Evolutionary conservation across 2,329 filamentous ascomycete species (phyloP), one percentile per base, ranked within the genome.

Genomic region (Westerdykella ornata): DNA sequence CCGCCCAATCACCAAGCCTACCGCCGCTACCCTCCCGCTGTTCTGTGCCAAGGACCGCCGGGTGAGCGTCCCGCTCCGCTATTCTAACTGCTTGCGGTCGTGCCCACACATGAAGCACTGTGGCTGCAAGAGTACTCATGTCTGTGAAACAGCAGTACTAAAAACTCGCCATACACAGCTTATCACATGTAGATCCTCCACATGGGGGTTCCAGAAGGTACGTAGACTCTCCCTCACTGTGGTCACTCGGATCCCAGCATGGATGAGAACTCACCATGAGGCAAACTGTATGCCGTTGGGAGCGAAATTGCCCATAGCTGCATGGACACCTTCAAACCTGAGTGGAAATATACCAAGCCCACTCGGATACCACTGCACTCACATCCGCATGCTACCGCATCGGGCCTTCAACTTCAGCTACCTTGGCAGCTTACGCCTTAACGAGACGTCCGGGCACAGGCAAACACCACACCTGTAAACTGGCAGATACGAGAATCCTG

Each of bases 401-500:
- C 35, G 45, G 45, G 43, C 18, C 31, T 49, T 42, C 44, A 37
- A 46, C 42, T 37, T 44, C 46, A 43, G 46, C 44, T 40, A 48
- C 44, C 43, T 56, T 48, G 54, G 47, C 53, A 40, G 44, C 53
- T 51, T 48, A 37, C 30, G 35, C 35, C 52, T 56, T 58, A 48
- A 53, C 53, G 40, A 37, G 33, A 37, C 40, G 39, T 47, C 51
- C 45, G 43, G 46, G 42, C 47, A 44, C 51, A 53, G 45, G 44
- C 43, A 53, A 48, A 54, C 49, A 51, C 45, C 50, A 45, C 50
- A 46, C 46, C 49, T 53, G 53, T 48, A 54, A 35, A 46, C 49
- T 41, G 49, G 56, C 57, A 51, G 57, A 59, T 48, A 55, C 49
- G 46, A 53, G 47, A 42, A 43, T 47, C 52, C 53, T 49, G 45